Base-by-base conservation (phyloP, 345 rosid genomes). In the Acer saccharum region DNA sequence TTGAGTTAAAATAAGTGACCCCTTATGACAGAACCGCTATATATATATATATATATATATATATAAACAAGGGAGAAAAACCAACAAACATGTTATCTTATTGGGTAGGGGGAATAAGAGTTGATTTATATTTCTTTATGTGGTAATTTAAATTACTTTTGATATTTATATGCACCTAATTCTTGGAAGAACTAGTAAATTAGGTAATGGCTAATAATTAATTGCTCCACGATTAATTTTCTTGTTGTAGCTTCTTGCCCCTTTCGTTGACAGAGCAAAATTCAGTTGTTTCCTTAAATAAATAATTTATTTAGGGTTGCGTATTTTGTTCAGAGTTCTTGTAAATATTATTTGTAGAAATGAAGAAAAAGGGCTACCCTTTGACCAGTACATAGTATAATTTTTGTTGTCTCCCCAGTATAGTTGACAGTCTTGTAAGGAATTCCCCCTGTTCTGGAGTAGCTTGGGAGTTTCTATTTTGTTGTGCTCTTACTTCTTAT, bases 401-500 rank as follows among this genome's bases (percentile, higher is more conserved):
- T 52, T 71, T 71, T 71, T 55, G 43, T 43, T 25, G 43, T 25
- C 62, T 70, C 23, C 3, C 10, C 2, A 0, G 5, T 16, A 39
- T 4, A 16, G 27, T 17, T 41, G 48, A 35, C 52, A 18, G 50
- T 72, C 65, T 39, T 72, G 46, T 35, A 58, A 6, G 4, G 52
- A 27, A 67, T 48, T 46, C 9, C 52, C 16, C 9, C 2, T 70
- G 10, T 74, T 65, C 23, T 58, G 65, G 52, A 20, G n/a, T 64
- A 9, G 54, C 23, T 55, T 32, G 60, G 35, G 43, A 21, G 58
- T 77, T 70, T 64, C 20, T 46, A 61, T 78, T 46, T 27, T 29
- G 25, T 43, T 72, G 58, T 74, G 55, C 61, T 73, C 73, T 73
- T 46, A 60, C 74, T 54, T 62, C 76, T 54, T 62, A 65, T 77